Conservation (phyloP, 306 rosid genomes). For the Citrullus amarus region DNA sequence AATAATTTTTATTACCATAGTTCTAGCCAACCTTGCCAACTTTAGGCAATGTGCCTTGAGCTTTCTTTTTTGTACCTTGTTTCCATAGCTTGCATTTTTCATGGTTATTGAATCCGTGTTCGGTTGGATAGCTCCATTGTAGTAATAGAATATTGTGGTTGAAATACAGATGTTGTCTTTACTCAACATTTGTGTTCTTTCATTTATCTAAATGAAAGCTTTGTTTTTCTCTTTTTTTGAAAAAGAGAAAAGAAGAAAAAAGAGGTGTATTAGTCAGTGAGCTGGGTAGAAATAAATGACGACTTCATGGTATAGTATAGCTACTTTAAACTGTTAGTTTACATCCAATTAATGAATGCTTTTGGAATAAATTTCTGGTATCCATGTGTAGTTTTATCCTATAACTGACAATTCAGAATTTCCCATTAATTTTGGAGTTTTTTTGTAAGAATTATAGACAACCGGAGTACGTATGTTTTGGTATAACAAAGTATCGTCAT, state of each 20-base stretch:
- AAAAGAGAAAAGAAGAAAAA: neutral
- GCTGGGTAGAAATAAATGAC: neutral
- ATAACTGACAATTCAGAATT: neutral
- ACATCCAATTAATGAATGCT: neutral
- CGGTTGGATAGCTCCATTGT: neutral
- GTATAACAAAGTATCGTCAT: neutral
- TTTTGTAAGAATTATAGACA: neutral
- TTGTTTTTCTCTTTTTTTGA: neutral
- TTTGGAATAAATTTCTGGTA: neutral
- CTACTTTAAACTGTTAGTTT: neutral
- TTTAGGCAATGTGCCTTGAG: neutral
- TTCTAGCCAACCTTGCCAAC: neutral
- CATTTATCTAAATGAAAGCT: neutral
- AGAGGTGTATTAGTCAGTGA: neutral
- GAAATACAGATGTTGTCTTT: neutral
- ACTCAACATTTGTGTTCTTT: neutral
- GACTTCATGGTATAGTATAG: neutral
- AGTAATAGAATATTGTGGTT: neutral
- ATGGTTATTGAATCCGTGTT: neutral
- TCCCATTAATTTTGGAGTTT: neutral
- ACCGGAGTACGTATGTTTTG: neutral
- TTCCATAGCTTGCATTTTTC: neutral
- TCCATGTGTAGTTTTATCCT: neutral
- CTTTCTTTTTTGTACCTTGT: neutral
- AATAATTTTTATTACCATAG: neutral